These are phyloP conservation scores for Mycena haematopus DNA, from an alignment of 768 basidiomycete genomes.

Conservation along the genomic window DNA sequence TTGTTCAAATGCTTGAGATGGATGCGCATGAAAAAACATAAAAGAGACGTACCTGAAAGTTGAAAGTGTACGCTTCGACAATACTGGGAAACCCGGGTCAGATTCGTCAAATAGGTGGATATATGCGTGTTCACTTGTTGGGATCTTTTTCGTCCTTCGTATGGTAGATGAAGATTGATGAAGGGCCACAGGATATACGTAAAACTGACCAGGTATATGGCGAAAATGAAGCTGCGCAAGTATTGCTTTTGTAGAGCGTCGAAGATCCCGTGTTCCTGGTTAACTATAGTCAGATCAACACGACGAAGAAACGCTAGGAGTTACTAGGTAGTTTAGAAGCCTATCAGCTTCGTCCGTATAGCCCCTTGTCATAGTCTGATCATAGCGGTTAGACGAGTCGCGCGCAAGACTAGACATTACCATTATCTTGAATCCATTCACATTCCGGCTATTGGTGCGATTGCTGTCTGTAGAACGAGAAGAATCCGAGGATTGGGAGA, in stretches of 20 bases:
- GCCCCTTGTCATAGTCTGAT: conserved; percentile 69
- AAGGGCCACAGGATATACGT: background rate
- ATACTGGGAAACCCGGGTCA: conserved; percentile 54
- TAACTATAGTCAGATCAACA: background rate
- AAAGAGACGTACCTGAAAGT: conserved; percentile 67
- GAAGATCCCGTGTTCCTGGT: conserved; percentile 84
- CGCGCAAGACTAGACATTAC: conserved; percentile 33
- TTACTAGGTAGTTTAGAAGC: conserved; percentile 80
- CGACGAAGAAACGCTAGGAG: conserved; percentile 31
- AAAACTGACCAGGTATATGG: conserved; percentile 74
- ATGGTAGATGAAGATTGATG: conserved; percentile 9
- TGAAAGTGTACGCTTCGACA: conserved; percentile 88
- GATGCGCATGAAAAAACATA: background rate
- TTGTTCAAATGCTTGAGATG: background rate
- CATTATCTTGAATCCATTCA: conserved; percentile 77
- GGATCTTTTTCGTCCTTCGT: conserved; percentile 83
- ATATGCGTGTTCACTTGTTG: conserved; percentile 65
- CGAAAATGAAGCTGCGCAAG: conserved; percentile 85
- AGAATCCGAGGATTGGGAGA: conserved; percentile 39
- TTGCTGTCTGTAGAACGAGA: conserved; percentile 47
- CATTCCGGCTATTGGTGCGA: conserved; percentile 44
- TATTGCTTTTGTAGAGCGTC: conserved; percentile 87
- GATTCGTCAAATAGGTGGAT: conserved; percentile 27
- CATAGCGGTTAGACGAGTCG: background rate
- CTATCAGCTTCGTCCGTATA: conserved; percentile 85